A percentile compares a stretch with the other conserved stretches of the same genome.
phyloP scores from a whole-genome alignment of 768 basidiomycete species.

The Phylloporus sp. region DNA sequence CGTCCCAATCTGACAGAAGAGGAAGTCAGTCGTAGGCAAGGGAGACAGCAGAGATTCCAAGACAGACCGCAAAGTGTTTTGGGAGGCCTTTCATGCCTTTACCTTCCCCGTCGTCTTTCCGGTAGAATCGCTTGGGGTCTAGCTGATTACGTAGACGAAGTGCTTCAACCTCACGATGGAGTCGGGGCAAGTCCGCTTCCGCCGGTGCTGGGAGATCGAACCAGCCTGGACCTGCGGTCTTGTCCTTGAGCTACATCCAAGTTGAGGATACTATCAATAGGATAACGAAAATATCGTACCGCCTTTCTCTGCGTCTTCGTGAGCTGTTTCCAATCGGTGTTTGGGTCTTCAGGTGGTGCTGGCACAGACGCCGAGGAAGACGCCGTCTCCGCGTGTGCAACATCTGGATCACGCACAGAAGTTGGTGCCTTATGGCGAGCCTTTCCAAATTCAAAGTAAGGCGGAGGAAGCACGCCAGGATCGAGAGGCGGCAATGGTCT shows the following conservation, averaged over 20 bases:
- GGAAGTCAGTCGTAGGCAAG: slow-evolving; percentile 5
- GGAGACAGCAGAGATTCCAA: not conserved
- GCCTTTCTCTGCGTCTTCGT: slow-evolving; percentile 73
- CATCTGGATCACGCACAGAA: slow-evolving; percentile 58
- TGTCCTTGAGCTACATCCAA: slow-evolving; percentile 51
- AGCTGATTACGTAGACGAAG: slow-evolving; percentile 82
- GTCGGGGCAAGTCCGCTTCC: slow-evolving; percentile 71
- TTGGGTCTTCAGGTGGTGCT: slow-evolving; percentile 59
- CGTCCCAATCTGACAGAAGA: slow-evolving; percentile 63
- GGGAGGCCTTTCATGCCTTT: slow-evolving; percentile 82
- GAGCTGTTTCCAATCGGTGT: slow-evolving; percentile 59
- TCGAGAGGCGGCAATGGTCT: slow-evolving; percentile 64
- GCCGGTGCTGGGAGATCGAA: slow-evolving; percentile 84
- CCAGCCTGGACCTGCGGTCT: slow-evolving; percentile 79
- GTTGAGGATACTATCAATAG: not conserved
- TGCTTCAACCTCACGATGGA: slow-evolving; percentile 85
- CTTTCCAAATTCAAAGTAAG: slow-evolving; percentile 58
- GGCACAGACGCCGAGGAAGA: slow-evolving; percentile 49
- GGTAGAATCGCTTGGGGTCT: slow-evolving; percentile 89
- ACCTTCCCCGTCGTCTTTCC: slow-evolving; percentile 81
- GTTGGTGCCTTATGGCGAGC: slow-evolving; percentile 42
- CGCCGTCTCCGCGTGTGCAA: slow-evolving; percentile 48
- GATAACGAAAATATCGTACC: slow-evolving; percentile 36
- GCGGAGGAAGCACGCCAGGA: slow-evolving; percentile 57
- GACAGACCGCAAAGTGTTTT: slow-evolving; percentile 83